phyloP scores from a whole-genome alignment of 1,284 basidiomycete species.

The Moesziomyces sp. region DNA sequence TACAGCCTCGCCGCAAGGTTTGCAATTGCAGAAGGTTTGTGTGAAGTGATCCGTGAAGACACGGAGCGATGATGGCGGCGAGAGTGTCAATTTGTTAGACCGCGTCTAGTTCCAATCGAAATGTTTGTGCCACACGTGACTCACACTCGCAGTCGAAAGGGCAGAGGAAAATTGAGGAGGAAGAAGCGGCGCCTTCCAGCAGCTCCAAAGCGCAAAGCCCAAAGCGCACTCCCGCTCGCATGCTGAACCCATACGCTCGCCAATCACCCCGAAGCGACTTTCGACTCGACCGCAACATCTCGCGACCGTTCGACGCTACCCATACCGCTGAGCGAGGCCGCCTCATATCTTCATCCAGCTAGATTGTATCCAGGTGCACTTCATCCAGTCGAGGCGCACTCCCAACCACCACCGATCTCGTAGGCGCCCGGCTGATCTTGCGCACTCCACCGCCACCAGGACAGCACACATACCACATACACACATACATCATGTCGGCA shows the following conservation, averaged over 20 bases:
- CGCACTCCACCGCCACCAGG: neutral
- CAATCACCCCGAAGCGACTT: no score
- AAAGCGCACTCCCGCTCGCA: no score
- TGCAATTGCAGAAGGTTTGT: neutral
- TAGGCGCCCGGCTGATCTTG: neutral
- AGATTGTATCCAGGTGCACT: no score
- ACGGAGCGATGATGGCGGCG: neutral
- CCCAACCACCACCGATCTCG: neutral
- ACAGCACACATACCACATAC: neutral
- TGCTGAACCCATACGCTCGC: no score
- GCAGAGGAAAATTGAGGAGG: neutral
- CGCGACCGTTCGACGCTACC: no score
- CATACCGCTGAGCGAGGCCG: no score
- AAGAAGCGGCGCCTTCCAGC: neutral
- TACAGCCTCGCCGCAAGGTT: no score
- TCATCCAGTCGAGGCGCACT: no score
- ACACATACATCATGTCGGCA: constrained; percentile 25
- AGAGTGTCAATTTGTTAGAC: neutral
- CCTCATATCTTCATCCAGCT: no score
- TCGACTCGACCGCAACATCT: no score
- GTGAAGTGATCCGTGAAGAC: constrained; percentile 23
- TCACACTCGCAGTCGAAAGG: neutral
- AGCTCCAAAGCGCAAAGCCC: no score
- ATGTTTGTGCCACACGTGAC: neutral
- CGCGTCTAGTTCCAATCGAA: neutral